Conservation (phyloP, 2,329 filamentous ascomycete species). For the Hymenotorrendiella dingleyae region DNA sequence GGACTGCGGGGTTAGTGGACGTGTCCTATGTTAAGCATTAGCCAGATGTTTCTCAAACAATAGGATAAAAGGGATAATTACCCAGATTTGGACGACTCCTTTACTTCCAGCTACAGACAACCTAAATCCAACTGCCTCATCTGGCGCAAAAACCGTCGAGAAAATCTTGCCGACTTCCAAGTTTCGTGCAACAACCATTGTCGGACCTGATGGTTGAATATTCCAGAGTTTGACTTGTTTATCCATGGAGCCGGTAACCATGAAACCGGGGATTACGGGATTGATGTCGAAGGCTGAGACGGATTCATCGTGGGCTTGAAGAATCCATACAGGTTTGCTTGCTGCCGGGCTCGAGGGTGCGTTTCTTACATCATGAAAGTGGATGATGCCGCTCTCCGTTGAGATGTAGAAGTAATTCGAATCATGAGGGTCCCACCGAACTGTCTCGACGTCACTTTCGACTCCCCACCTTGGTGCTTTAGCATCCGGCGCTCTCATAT, state of each 20-base stretch:
- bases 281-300: conserved; percentile 93
- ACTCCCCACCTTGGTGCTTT: conserved; percentile 83
- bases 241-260: conserved; percentile 90
- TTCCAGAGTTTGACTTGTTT: conserved; percentile 98
- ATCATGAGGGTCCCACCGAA: conserved; percentile 91
- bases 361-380: conserved; percentile 83
- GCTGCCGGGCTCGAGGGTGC: conserved; percentile 65
- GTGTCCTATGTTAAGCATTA: conserved; percentile 23
- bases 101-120: conserved; percentile 92
- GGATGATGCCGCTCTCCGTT: conserved; percentile 85
- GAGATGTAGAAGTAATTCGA: conserved; percentile 92
- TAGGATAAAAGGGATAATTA: conserved; percentile 34
- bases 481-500: conserved; percentile 89
- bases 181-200: conserved; percentile 86
- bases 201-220: conserved; percentile 71
- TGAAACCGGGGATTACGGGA: conserved; percentile 79
- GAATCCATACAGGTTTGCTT: conserved; percentile 84
- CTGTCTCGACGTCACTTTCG: conserved; percentile 89
- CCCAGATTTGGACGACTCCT: conserved; percentile 90
- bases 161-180: conserved; percentile 94
- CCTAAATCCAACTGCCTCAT: conserved; percentile 84
- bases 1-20: conserved; percentile 81
- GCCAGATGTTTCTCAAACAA: conserved; percentile 8
- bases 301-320: conserved; percentile 92
- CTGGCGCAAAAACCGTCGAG: conserved; percentile 82